Base-by-base conservation (phyloP, 164 flowering plant genomes). In the Kingdonia uniflora region DNA sequence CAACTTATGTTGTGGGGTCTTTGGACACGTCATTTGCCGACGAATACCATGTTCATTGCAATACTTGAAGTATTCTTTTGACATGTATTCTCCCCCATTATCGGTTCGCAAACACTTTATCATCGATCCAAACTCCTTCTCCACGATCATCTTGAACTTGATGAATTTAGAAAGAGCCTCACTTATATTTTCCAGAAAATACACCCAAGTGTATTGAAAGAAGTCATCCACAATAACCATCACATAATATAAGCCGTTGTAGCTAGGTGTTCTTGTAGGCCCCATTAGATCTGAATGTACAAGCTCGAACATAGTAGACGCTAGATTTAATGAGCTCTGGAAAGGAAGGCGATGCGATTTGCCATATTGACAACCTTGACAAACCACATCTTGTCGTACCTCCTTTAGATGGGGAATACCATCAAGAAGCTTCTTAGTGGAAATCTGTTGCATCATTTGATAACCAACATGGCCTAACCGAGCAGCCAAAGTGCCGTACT, bases 201-300 rank as follows among this genome's bases (percentile, higher is more conserved):
- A 44, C 6, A 44, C 49, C 49, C 49, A 44, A 5, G 20, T 44
- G 21, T n/a, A 44, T n/a, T 19, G 49, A 2, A 19, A 44, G 21
- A n/a, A 44, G 15, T 44, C 49, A 44, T 44, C 49, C 19, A 44
- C 49, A 16, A 44, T 44, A 44, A 44, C 12, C 49, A 44, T 44
- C 49, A 44, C 21, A 44, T 44, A 44, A 19, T 19, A 19, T 1
- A 44, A 44, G 11, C 49, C 21, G 21, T 19, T 44, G 15, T 4
- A 16, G 49, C 22, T 44, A n/a, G 49, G 20, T 44, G 21, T 19
- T 19, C 3, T 44, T 10, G 49, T 44, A 5, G 49, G 49, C 20
- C 20, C 49, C 49, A 44, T 44, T 16, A 44, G 49, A 19, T 44
- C 49, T n/a, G 49, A 44, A 11, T 44, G 49, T 10, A 44, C 49